phyloP scores from a whole-genome alignment of 2,329 filamentous ascomycete species.

The Juglanconis juglandina region DNA sequence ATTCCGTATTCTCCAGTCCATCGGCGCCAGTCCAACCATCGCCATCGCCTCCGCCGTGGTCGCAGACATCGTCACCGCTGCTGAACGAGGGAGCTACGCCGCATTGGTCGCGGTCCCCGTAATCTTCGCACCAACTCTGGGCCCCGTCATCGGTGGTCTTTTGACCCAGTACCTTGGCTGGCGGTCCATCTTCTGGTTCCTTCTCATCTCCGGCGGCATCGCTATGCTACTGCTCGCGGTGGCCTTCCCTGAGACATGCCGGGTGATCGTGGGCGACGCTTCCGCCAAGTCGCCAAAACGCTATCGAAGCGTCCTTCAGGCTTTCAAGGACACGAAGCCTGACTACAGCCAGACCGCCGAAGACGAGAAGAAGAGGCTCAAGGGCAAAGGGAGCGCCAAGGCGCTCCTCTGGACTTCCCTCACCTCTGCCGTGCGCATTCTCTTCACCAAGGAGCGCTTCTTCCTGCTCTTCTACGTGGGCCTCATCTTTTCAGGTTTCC shows the following conservation, averaged over 20 bases:
- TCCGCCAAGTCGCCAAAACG: slow-evolving; percentile 30
- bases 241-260: slow-evolving; percentile 43
- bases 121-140: slow-evolving; percentile 41
- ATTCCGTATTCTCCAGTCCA: slow-evolving; percentile 53
- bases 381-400: slow-evolving; percentile 15
- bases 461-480: slow-evolving; percentile 32
- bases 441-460: slow-evolving; percentile 34
- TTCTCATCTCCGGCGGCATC: slow-evolving; percentile 40
- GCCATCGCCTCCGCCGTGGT: slow-evolving; percentile 57
- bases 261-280: slow-evolving; percentile 43
- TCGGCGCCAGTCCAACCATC: slow-evolving; percentile 57
- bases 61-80: slow-evolving; percentile 59
- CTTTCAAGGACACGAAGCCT: slow-evolving; percentile 17
- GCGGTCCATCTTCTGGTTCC: slow-evolving; percentile 54
- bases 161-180: slow-evolving; percentile 50
- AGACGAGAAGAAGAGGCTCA: slow-evolving; percentile 1
- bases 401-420: slow-evolving; percentile 28
- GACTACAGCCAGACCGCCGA: not conserved
- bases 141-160: slow-evolving; percentile 52
- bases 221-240: slow-evolving; percentile 37
- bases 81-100: slow-evolving; percentile 59
- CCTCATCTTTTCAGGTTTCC: slow-evolving; percentile 33
- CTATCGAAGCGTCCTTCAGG: slow-evolving; percentile 23
- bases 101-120: slow-evolving; percentile 46
- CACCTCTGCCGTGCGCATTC: slow-evolving; percentile 29